Base-by-base conservation (phyloP, 2,329 filamentous ascomycete genomes). In the Pseudogymnoascus sp. region DNA sequence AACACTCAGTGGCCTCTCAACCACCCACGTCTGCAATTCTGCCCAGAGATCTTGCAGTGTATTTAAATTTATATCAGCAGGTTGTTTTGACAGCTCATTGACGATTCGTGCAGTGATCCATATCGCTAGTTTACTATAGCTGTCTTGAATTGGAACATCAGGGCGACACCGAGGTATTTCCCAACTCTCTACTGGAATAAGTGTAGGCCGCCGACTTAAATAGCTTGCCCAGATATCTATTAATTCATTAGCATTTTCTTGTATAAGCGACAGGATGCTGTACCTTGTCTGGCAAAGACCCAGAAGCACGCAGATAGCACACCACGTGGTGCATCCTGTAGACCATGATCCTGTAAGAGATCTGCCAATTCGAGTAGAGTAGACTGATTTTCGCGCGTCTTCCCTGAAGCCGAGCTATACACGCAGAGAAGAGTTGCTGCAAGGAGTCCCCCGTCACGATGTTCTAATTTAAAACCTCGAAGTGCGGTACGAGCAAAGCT, bases 241-340 rank as follows among this genome's bases (percentile, higher is more conserved):
- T 12, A 16, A 36, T 36, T 36, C 11, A 21, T 62, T 23, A 62
- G 46, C 18, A 23, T 14, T 23, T 9, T 14, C 8, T 7, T 21
- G 21, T 21, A 60, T 8, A 37, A 21, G 5, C 18, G 37, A 38
- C 16, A 18, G 5, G 3, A 23, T 18, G 6, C 14, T 23, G 5
- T 62, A 62, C 61, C 61, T 59, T 59, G 61, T 59, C 61, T 62
- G 38, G 28, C 61, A 62, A 62, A 59, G 12, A 53, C 42, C 61
- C 61, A 62, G 16, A 62, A 62, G 14, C 61, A 62, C 6, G 46
- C 61, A 37, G 61, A 16, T 9, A 11, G 59, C 5, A 60, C 12
- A 59, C 31, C 28, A 36, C 37, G 9, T 14, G n/a, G 12, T 3
- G 34, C 16, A 59, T 21, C 16, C 16, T 37, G 14, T 11, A 31